Base-by-base conservation (phyloP, 805 yeast genomes). In the Yarrowia osloensis region DNA sequence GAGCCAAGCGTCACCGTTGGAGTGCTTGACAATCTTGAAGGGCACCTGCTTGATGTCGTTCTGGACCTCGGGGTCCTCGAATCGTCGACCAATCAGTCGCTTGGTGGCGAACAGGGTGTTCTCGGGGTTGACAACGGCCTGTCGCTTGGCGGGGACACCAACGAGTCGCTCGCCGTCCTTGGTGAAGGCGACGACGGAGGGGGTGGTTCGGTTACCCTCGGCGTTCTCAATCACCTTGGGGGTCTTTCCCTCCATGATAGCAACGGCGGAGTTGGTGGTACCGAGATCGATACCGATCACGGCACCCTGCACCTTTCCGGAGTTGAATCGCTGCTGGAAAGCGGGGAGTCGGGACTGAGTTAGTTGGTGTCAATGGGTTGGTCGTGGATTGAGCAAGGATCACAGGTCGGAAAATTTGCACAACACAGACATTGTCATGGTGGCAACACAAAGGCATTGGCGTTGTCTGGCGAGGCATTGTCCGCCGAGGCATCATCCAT, bases 1-100 rank as follows among this genome's bases (percentile, higher is more conserved):
- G 68, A 92, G 86, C 97, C 97, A 92, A 68, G 97, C 97, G 77
- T 93, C 98, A 72, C 97, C 97, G 78, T 93, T 93, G 71, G 83
- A 78, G 85, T 91, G 96, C 83, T 91, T 88, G 74, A 90, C 89
- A 72, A 92, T 91, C 82, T 88, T 86, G 87, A 90, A 92, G 67
- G 98, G 97, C 66, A 92, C 94, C 80, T 89, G 88, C 74, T 84
- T 83, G 75, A 91, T 82, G 79, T 93, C 97, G 81, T 89, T 87
- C 81, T 91, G 97, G 70, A 93, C 97, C 81, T 92, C 98, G 67
- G 79, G 75, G 79, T 93, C 97, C 77, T 86, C 89, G 79, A 86
- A 92, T 78, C 97, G 89, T 76, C 98, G 87, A 75, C 98, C 98
- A 75, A 92, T 93, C 77, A 92, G 84, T 81, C 98, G 88, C 83